Evolutionary conservation across 2,329 filamentous ascomycete species (phyloP), one percentile per base, ranked within the genome.

Genomic region (Microdochium paspali): DNA sequence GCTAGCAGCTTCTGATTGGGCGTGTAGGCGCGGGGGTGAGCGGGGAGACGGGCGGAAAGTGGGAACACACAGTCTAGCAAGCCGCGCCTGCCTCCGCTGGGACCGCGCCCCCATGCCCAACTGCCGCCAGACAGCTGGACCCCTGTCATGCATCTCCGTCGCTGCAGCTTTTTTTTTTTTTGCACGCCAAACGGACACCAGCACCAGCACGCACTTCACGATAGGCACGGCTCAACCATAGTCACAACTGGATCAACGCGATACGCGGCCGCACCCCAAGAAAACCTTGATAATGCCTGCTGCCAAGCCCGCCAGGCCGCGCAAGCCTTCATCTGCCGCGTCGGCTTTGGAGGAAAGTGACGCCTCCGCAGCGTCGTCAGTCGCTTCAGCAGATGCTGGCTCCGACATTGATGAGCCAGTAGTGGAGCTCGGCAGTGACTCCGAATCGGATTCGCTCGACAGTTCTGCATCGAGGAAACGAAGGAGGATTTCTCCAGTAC

Each of bases 401-500:
- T n/a, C 6, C 31, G 31, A 18, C 15, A 6, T 6, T 18, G 31
- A 35, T 18, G 31, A 35, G 31, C 31, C 31, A 6, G 31, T 5
- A 15, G 31, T 35, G 31, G 31, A 35, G 10, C 31, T 35, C n/a
- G 31, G 31, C 31, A 35, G 10, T n/a, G 35, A 40, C 35, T 40
- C 55, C 35, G 65, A 65, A 55, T 79, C 76, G 30, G 74, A 78
- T 53, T 70, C 67, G 49, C 68, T 79, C 39, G 66, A 68, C 49
- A 66, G 59, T 49, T 52, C 52, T 45, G 54, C 55, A 39, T 62
- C 66, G 46, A 63, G 66, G 40, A 69, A 69, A 53, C 66, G 56
- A 47, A 60, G 60, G 26, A 63, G 53, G 49, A 46, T 63, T 15
- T 59, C 60, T 18, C 39, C 50, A 10, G 54, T 52, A 9, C 51